Evolutionary conservation across 805 yeast genomes (phyloP).

Genomic region (Sungouiozyma ichnusensis): DNA sequence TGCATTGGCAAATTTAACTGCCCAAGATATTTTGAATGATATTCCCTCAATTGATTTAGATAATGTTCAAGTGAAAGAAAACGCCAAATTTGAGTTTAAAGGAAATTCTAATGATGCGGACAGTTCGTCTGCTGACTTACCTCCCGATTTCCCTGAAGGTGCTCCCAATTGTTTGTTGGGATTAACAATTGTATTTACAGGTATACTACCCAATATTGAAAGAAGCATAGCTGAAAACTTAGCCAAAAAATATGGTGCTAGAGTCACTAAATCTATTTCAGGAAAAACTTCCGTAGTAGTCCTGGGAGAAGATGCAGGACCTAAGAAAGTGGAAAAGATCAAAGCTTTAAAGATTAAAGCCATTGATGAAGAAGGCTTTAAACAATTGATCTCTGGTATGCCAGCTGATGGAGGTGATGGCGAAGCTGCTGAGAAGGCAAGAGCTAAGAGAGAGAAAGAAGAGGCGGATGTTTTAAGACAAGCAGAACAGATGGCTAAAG

Average conservation of each 20-base stretch:
- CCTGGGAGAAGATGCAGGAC: constrained; percentile 93
- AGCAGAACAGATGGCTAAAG: constrained; percentile 37
- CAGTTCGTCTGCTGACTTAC: constrained; percentile 9
- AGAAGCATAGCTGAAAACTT: constrained; percentile 64
- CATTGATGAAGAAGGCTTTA: constrained; percentile 77
- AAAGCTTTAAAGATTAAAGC: constrained; percentile 65
- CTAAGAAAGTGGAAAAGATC: constrained; percentile 80
- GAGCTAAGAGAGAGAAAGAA: constrained; percentile 58
- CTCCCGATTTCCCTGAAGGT: constrained; percentile 60
- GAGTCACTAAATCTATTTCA: constrained; percentile 76
- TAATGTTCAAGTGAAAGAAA: constrained; percentile 37
- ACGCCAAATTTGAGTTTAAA: constrained; percentile 47
- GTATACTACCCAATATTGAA: constrained; percentile 68
- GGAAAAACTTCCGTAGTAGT: constrained; percentile 83
- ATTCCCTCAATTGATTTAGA: constrained; percentile 70
- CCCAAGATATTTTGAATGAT: constrained; percentile 33
- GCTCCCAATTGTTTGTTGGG: constrained; percentile 81
- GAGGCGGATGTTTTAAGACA: constrained; percentile 46
- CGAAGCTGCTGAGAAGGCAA: constrained; percentile 64
- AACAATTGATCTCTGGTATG: constrained; percentile 62
- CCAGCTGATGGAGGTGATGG: constrained; percentile 90
- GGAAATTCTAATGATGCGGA: constrained; percentile 29
- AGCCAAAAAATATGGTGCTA: constrained; percentile 85
- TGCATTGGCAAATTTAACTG: constrained; percentile 4
- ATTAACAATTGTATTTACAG: constrained; percentile 86